Evolutionary conservation across 2,329 filamentous ascomycete species (phyloP), one percentile per base, ranked within the genome.

Genomic region (Blastomyces parvus): DNA sequence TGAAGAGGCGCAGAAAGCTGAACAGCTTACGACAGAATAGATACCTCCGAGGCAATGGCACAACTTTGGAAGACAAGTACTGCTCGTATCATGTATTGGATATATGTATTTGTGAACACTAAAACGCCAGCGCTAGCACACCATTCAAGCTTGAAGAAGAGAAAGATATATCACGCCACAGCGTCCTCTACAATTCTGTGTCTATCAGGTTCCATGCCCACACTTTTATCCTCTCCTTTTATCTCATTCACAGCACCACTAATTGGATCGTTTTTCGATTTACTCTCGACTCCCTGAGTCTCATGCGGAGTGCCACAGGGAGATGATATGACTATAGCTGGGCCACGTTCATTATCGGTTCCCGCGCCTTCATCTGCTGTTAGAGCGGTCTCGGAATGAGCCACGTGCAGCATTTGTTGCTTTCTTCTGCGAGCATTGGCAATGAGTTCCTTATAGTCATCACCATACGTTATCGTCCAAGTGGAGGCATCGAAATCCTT

Each of bases 401-500:
- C 71, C n/a, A 19, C 36, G 8, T 42, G 55, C 25, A 17, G n/a
- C 7, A 42, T 11, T 14, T 61, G 30, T 11, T 53, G 46, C 11
- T 67, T 69, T 79, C 83, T 69, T 82, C 84, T 74, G 65, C 84
- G 84, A 19, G 93, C 94, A 68, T 83, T 86, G 2, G 86, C 87
- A 69, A 97, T 93, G 55, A 99, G 74, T 53, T 88, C 83, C 65
- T 87, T 86, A 73, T 96, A 99, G 0, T 91, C 88, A 22, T 78
- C 79, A 58, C 86, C 86, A 75, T 97, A 88, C 65, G 82, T 86
- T 8, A 80, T 80, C 30, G 87, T 86, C 87, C 93, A 96, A 0
- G 85, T 87, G 1, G 82, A 81, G 2, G 86, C 86, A 72, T 96
- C 90, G 72, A 97, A 97, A 64, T 94, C 89, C 72, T 96, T 97